Evolutionary conservation across 129 eudicot species (phyloP).

Genomic region (Centrapalus pauciflorus): DNA sequence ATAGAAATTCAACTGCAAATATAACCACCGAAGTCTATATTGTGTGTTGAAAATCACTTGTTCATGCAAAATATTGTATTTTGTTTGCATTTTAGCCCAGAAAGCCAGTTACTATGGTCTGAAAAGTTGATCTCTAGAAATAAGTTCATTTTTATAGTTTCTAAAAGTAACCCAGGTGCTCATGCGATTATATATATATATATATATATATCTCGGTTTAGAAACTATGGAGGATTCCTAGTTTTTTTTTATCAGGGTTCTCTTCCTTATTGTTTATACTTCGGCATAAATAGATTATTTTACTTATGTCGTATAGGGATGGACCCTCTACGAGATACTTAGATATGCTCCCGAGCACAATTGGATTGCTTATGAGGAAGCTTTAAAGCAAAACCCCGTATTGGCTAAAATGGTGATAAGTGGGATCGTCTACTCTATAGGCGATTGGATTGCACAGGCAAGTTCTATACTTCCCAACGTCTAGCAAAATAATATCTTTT

Average conservation of each 20-base stretch:
- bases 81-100: too few species aligned
- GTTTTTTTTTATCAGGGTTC: too few species aligned
- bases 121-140: neutral
- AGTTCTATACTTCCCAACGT: neutral
- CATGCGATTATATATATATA: neutral
- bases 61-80: too few species aligned
- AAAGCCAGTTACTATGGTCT: neutral
- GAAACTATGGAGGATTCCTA: neutral
- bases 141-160: neutral
- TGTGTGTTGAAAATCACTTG: too few species aligned
- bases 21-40: too few species aligned
- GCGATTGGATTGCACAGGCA: conserved; percentile 90
- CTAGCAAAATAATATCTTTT: neutral
- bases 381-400: conserved; percentile 64
- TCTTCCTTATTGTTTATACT: neutral
- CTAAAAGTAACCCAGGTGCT: neutral
- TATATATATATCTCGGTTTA: neutral
- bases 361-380: conserved; percentile 81
- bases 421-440: conserved; percentile 71
- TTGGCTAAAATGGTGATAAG: conserved; percentile 76
- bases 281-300: neutral
- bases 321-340: conserved; percentile 70
- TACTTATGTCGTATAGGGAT: conserved; percentile 38
- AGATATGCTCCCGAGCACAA: conserved; percentile 83
- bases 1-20: too few species aligned